Evolutionary conservation across 257 asterid genomes (phyloP).

Genomic region (Solanum pimpinellifolium): DNA sequence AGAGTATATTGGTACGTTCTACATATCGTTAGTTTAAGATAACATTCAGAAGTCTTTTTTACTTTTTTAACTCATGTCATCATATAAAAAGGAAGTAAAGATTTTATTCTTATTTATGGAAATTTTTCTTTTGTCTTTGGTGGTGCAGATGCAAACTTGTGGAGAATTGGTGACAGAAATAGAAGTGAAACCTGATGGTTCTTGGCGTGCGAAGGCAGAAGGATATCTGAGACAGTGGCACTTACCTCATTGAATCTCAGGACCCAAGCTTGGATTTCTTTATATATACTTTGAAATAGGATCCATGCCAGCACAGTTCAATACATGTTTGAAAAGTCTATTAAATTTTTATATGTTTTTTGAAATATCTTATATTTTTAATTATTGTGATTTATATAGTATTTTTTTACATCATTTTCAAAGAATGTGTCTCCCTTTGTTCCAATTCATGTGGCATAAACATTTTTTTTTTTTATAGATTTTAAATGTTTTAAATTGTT

Average conservation of each 20-base stretch:
- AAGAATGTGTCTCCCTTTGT: not conserved
- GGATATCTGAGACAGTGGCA: conserved; percentile 83
- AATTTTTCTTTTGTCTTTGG: not conserved
- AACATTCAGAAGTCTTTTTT: not conserved
- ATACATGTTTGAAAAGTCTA: not conserved
- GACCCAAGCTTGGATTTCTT: conserved; percentile 37
- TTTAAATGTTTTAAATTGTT: no score
- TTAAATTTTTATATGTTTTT: not conserved
- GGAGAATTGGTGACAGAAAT: conserved; percentile 73
- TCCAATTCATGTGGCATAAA: no score
- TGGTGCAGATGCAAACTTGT: conserved; percentile 43
- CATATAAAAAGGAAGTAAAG: not conserved
- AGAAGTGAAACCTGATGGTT: conserved; percentile 94
- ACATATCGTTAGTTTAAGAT: no score
- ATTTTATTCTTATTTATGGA: not conserved
- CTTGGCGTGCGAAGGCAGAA: conserved; percentile 87
- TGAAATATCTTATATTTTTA: not conserved
- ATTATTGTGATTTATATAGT: not conserved
- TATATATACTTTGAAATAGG: not conserved
- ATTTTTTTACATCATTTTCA: not conserved
- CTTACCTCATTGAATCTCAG: conserved; percentile 34
- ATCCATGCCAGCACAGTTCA: not conserved
- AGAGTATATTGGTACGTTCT: not conserved
- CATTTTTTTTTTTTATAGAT: no score
- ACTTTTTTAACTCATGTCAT: not conserved